Evolutionary conservation across 2,329 filamentous ascomycete genomes (phyloP).

Genomic region (Chaetomiaceae sp.): DNA sequence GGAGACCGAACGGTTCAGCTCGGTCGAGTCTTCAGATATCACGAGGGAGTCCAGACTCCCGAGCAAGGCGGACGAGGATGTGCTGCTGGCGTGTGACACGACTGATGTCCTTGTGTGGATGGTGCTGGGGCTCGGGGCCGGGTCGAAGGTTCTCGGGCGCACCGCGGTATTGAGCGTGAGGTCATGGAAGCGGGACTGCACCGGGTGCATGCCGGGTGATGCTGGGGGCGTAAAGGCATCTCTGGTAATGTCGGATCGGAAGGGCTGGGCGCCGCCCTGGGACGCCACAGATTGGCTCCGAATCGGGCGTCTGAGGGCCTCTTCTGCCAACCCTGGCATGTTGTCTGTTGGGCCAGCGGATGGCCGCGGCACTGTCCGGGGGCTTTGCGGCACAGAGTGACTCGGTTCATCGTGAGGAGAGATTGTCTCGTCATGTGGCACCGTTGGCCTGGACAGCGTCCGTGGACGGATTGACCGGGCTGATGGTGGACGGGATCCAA

Average conservation of each 20-base stretch:
- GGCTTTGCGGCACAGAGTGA: neutral
- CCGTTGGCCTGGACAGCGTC: neutral
- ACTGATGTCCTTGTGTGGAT: slow-evolving; percentile 7
- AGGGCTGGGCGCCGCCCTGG: neutral
- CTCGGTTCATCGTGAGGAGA: neutral
- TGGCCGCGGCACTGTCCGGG: neutral
- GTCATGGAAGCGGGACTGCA: neutral
- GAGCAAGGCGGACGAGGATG: neutral
- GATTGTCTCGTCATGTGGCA: neutral
- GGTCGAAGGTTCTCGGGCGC: neutral
- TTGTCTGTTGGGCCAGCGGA: neutral
- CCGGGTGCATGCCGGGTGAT: neutral
- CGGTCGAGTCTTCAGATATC: slow-evolving; percentile 1
- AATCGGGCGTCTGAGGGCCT: neutral
- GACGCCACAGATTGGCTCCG: neutral
- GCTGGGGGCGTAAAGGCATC: slow-evolving; percentile 8
- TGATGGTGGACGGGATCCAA: slow-evolving; percentile 6
- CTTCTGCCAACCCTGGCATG: neutral
- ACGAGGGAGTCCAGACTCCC: slow-evolving; percentile 9
- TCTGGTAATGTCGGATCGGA: neutral
- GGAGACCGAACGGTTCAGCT: neutral
- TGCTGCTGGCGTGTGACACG: slow-evolving; percentile 11
- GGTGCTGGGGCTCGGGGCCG: slow-evolving; percentile 7
- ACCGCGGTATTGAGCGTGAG: slow-evolving; percentile 1
- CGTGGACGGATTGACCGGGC: slow-evolving; percentile 2